Evolutionary conservation across 305 asterid species (phyloP).

Genomic region (Solanum hybrid): DNA sequence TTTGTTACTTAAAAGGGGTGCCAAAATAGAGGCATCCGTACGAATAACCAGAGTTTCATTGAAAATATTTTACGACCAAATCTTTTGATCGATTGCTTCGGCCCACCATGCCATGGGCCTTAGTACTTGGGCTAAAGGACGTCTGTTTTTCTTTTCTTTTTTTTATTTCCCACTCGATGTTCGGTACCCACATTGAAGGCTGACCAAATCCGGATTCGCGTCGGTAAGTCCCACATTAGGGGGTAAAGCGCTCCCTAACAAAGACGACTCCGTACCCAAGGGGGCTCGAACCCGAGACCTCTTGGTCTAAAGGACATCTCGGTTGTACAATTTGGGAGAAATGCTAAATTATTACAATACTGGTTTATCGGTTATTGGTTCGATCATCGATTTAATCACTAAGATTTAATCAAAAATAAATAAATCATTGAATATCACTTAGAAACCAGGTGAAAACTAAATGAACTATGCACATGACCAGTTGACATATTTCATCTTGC

Average conservation of each 20-base stretch:
- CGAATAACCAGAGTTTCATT: not conserved
- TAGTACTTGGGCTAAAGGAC: not conserved
- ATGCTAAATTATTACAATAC: not conserved
- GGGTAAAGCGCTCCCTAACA: too few relatives aligned
- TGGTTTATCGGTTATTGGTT: not conserved
- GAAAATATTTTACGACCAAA: not conserved
- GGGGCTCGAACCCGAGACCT: too few relatives aligned
- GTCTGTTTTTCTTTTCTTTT: too few relatives aligned
- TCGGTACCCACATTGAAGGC: too few relatives aligned
- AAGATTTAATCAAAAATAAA: not conserved
- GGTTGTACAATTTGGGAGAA: not conserved
- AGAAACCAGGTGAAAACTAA: too few relatives aligned
- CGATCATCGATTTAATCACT: not conserved
- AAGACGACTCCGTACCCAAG: too few relatives aligned
- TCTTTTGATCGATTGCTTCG: not conserved
- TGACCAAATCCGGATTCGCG: too few relatives aligned
- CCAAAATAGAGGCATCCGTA: not conserved
- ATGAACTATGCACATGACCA: not conserved
- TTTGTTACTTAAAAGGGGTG: not conserved
- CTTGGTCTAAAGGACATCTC: not conserved
- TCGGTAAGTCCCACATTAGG: too few relatives aligned
- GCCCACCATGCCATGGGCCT: not conserved
- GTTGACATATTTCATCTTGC: not conserved
- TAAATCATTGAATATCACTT: too few relatives aligned
- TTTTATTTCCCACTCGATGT: too few relatives aligned